Conservation (phyloP, 1,139 yeast genomes). For the Meyerozyma smithsonii region DNA sequence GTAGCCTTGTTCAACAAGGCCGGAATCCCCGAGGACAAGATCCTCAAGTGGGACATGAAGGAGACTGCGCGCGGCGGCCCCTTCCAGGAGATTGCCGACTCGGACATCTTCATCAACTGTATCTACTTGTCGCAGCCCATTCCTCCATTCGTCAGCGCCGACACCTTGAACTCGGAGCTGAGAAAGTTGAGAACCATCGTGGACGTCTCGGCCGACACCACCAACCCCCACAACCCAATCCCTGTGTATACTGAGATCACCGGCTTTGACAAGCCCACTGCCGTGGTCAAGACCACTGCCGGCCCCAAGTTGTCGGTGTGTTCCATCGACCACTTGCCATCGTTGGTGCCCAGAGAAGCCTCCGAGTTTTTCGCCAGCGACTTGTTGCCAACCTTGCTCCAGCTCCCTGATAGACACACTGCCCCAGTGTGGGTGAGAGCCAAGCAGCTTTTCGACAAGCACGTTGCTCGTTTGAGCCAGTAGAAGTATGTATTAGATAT, state of each 20-base stretch:
- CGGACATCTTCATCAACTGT: conserved; percentile 16
- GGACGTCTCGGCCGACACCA: conserved; percentile 17
- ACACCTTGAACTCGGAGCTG: conserved; percentile 10
- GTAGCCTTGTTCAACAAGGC: conserved; percentile 14
- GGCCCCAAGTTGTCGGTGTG: conserved; percentile 17
- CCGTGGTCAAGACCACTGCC: conserved; percentile 13
- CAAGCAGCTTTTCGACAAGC: conserved; percentile 14
- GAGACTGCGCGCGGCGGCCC: conserved; percentile 18
- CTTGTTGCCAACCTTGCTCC: conserved; percentile 16
- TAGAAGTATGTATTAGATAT: neutral
- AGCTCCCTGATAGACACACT: conserved; percentile 13
- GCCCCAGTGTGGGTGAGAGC: conserved; percentile 17
- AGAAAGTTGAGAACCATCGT: conserved; percentile 15
- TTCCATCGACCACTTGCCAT: conserved; percentile 17
- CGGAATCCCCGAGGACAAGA: conserved; percentile 14
- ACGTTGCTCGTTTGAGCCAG: conserved; percentile 11
- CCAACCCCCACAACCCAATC: conserved; percentile 17
- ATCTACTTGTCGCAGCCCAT: conserved; percentile 17
- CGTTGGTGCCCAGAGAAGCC: conserved; percentile 17
- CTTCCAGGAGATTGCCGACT: conserved; percentile 13
- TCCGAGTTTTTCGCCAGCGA: conserved; percentile 14
- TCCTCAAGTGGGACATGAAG: conserved; percentile 16
- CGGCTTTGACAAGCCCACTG: conserved; percentile 15
- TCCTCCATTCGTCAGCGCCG: conserved; percentile 14
- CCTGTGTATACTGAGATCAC: conserved; percentile 17